A percentile compares a stretch with the other conserved stretches of the same genome.
Conservation (phyloP, 495 filamentous ascomycete species). For the Xylaria longipes region DNA sequence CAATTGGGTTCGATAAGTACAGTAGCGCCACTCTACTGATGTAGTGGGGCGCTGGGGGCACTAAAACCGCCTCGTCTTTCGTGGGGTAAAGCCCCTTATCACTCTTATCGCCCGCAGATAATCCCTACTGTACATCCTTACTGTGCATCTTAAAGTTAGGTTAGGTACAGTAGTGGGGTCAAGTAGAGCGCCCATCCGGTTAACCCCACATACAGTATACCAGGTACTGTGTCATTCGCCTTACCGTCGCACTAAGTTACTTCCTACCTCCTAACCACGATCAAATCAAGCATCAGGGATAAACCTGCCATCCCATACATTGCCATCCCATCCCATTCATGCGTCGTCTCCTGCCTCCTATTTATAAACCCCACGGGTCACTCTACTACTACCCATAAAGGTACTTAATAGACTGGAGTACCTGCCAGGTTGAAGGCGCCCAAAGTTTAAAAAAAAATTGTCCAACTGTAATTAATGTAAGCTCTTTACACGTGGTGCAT, state of each 20-base stretch:
- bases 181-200: background rate
- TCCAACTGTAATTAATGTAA: background rate
- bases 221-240: conserved; percentile 2
- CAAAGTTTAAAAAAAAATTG: background rate
- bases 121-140: background rate
- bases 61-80: conserved; percentile 1
- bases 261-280: background rate
- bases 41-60: background rate
- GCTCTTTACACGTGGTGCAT: background rate
- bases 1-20: background rate
- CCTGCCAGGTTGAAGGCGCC: background rate
- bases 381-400: background rate
- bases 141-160: too few species aligned
- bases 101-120: background rate
- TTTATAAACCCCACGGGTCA: background rate
- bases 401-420: background rate
- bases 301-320: background rate
- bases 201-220: conserved; percentile 1
- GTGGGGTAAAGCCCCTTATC: conserved; percentile 19
- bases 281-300: conserved; percentile 10
- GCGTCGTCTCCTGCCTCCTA: background rate
- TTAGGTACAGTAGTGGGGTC: background rate
- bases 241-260: background rate
- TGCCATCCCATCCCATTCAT: background rate
- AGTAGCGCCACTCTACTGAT: too few species aligned